Evolutionary conservation across 495 filamentous ascomycete genomes (phyloP).

Genomic region (Pyrenopolyporus hunteri): DNA sequence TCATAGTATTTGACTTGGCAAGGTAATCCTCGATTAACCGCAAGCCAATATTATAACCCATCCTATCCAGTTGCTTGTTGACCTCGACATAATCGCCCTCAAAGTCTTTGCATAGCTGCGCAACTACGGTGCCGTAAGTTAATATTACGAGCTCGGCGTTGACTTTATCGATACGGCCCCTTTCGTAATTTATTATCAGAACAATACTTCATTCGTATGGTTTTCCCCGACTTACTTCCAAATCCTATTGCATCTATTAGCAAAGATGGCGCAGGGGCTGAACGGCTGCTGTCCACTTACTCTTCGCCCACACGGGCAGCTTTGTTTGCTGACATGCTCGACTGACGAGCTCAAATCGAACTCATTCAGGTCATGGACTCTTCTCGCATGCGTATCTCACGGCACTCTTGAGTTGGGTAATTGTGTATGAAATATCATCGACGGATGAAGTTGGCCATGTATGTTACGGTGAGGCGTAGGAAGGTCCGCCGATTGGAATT

Average conservation of each 20-base stretch:
- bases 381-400: neutral
- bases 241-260: constrained; percentile 63
- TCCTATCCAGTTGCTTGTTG: constrained; percentile 96
- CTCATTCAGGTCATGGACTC: constrained; percentile 34
- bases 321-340: constrained; percentile 80
- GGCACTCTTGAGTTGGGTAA: neutral
- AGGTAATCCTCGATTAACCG: constrained; percentile 97
- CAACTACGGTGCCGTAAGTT: constrained; percentile 97
- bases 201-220: neutral
- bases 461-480: neutral
- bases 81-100: constrained; percentile 91
- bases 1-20: constrained; percentile 85
- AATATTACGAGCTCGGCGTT: constrained; percentile 95
- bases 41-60: constrained; percentile 98
- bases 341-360: constrained; percentile 30
- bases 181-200: constrained; percentile 39
- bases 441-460: neutral
- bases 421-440: neutral
- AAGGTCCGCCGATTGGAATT: neutral
- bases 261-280: constrained; percentile 24
- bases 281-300: constrained; percentile 61
- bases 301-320: constrained; percentile 95
- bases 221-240: constrained; percentile 81
- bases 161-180: constrained; percentile 71
- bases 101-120: constrained; percentile 94